These are phyloP conservation scores for Wickerhamiella lipophila DNA, from an alignment of 805 yeast genomes.

Conservation along the genomic window DNA sequence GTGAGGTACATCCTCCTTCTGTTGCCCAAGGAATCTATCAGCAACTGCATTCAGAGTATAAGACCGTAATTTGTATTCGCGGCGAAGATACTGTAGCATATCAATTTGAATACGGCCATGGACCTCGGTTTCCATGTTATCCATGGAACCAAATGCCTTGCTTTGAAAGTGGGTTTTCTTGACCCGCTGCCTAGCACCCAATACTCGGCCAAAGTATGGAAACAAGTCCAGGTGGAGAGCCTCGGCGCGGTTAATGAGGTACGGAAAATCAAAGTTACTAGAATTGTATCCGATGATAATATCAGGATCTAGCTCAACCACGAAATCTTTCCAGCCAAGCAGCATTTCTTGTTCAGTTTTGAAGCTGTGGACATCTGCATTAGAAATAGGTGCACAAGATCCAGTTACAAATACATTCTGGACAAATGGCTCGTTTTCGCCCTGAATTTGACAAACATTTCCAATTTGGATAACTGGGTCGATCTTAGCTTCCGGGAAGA, in stretches of 20 bases:
- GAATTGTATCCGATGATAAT: constrained; percentile 94
- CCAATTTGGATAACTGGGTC: constrained; percentile 98
- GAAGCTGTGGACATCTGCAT: constrained; percentile 74
- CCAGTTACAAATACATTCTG: constrained; percentile 89
- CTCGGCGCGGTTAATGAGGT: constrained; percentile 72
- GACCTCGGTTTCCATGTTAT: constrained; percentile 77
- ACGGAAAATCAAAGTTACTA: constrained; percentile 90
- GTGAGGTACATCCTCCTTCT: constrained; percentile 96
- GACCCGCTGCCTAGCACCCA: constrained; percentile 55
- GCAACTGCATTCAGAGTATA: constrained; percentile 92
- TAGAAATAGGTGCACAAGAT: constrained; percentile 85
- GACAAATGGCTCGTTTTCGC: constrained; percentile 78
- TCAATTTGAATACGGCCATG: constrained; percentile 96
- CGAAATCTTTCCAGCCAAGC: constrained; percentile 72
- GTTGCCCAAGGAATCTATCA: constrained; percentile 86
- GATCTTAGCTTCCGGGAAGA: constrained; percentile 86
- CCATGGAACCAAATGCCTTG: constrained; percentile 92
- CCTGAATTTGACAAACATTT: constrained; percentile 75
- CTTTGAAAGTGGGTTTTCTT: constrained; percentile 79
- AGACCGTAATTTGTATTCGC: constrained; percentile 89
- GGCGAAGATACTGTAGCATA: constrained; percentile 77
- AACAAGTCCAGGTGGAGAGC: constrained; percentile 54
- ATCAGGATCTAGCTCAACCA: constrained; percentile 81
- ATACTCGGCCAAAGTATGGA: constrained; percentile 78
- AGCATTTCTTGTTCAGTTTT: constrained; percentile 72